Percentiles rank a stretch among this genome's conserved stretches.
phyloP scores from a whole-genome alignment of 2,329 filamentous ascomycete genomes.

The Alternaria longipes region DNA sequence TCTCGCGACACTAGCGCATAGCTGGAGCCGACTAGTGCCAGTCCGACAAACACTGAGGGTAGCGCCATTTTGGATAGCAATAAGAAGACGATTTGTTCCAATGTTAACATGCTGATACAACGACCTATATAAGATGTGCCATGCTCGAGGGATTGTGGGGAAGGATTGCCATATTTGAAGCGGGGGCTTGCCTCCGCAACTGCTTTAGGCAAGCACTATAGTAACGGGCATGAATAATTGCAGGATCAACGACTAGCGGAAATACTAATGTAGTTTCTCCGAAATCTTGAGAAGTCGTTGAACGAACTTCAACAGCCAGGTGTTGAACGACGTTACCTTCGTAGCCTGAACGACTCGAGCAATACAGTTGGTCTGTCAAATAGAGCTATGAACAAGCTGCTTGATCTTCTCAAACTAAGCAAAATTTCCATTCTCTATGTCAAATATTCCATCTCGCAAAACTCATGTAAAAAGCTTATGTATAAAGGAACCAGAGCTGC shows the following conservation, averaged over 20 bases:
- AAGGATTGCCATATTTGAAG: background rate
- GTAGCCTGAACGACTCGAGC: background rate
- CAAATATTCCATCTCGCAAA: background rate
- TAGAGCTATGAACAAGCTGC: background rate
- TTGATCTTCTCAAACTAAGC: background rate
- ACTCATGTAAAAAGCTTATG: background rate
- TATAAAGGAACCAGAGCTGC: background rate
- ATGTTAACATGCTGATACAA: background rate
- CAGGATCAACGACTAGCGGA: background rate
- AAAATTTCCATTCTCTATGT: background rate
- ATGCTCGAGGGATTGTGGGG: background rate
- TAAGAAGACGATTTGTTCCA: background rate
- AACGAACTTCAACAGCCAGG: background rate
- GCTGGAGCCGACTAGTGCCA: constrained; percentile 3
- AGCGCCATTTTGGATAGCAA: constrained; percentile 2
- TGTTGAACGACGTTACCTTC: background rate
- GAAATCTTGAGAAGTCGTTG: background rate
- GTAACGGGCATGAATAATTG: background rate
- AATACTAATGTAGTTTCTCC: background rate
- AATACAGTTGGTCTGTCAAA: background rate
- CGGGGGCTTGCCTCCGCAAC: background rate
- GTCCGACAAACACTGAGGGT: background rate
- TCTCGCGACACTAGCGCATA: constrained; percentile 19
- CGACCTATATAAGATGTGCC: background rate
- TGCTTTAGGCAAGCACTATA: background rate